phyloP scores from a whole-genome alignment of 371 early-diverging fungal species.

The Funneliformis caledonium region DNA sequence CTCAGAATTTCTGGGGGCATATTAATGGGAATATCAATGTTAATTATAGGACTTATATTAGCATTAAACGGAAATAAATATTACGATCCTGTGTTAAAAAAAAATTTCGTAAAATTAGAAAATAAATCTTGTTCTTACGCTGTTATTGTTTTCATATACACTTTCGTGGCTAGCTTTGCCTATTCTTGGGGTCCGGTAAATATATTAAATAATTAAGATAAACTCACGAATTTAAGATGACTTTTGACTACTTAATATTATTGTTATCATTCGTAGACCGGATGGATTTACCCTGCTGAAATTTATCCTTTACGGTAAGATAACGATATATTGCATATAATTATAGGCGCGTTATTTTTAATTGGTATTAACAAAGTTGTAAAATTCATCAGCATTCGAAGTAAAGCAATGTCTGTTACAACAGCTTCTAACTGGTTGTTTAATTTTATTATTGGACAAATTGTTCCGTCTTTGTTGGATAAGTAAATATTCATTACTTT shows the following conservation, averaged over 20 bases:
- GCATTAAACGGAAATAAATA: slow-evolving; percentile 49
- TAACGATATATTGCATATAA: background rate
- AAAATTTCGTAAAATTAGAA: slow-evolving; percentile 49
- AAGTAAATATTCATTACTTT: background rate
- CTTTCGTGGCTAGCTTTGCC: slow-evolving; percentile 79
- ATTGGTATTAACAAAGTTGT: no score
- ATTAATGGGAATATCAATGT: slow-evolving; percentile 58
- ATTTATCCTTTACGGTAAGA: slow-evolving; percentile 68
- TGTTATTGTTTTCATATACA: slow-evolving; percentile 70
- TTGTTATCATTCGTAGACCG: slow-evolving; percentile 40
- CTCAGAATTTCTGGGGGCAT: slow-evolving; percentile 53
- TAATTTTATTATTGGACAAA: slow-evolving; percentile 70
- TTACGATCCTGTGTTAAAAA: slow-evolving; percentile 40
- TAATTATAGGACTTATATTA: slow-evolving; percentile 56
- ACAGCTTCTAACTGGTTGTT: slow-evolving; percentile 91
- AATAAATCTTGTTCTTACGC: slow-evolving; percentile 56
- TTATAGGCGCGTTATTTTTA: background rate
- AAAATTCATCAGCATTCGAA: slow-evolving; percentile 53
- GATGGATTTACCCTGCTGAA: slow-evolving; percentile 94
- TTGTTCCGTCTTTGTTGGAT: slow-evolving; percentile 67
- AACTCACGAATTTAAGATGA: background rate
- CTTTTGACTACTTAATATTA: background rate
- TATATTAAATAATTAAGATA: background rate
- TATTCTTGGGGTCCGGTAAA: slow-evolving; percentile 86
- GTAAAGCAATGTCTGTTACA: slow-evolving; percentile 84